These are phyloP conservation scores for Parafenestella ontariensis DNA, from an alignment of 2,329 filamentous ascomycete genomes.

Conservation along the genomic window DNA sequence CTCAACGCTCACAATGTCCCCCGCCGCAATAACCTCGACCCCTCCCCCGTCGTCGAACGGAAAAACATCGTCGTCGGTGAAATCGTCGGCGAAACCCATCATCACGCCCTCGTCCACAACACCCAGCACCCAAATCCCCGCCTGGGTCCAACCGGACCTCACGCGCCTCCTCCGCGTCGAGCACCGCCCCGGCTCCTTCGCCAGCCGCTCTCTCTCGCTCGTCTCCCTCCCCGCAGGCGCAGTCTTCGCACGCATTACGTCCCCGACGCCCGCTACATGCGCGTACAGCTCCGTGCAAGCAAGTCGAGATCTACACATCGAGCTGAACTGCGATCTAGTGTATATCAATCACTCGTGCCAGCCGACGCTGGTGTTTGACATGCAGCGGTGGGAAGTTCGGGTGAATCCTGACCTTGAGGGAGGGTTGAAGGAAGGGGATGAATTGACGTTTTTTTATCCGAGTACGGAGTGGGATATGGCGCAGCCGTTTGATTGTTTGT, in stretches of 20 bases:
- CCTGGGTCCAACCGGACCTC: constrained; percentile 50
- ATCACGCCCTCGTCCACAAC: constrained; percentile 25
- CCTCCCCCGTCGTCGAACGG: constrained; percentile 25
- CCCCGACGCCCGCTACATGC: constrained; percentile 52
- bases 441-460: constrained; percentile 72
- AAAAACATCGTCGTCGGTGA: constrained; percentile 18
- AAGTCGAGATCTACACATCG: constrained; percentile 58
- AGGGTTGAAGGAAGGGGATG: constrained; percentile 48
- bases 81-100: constrained; percentile 25
- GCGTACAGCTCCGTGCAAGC: constrained; percentile 63
- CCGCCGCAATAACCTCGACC: constrained; percentile 32
- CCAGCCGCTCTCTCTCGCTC: constrained; percentile 56
- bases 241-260: constrained; percentile 59
- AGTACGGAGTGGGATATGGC: constrained; percentile 78
- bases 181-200: constrained; percentile 49
- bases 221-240: constrained; percentile 59
- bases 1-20: constrained; percentile 31
- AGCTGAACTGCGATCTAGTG: constrained; percentile 64
- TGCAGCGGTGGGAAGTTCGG: constrained; percentile 59
- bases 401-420: constrained; percentile 54
- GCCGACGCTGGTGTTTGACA: constrained; percentile 63
- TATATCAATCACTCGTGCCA: constrained; percentile 65
- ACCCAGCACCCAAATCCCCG: constrained; percentile 30
- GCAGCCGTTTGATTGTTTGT: constrained; percentile 73
- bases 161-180: constrained; percentile 48